Percentiles rank a stretch among this genome's conserved stretches.
phyloP scores from a whole-genome alignment of 345 rosid species.

The Turnera subulata region DNA sequence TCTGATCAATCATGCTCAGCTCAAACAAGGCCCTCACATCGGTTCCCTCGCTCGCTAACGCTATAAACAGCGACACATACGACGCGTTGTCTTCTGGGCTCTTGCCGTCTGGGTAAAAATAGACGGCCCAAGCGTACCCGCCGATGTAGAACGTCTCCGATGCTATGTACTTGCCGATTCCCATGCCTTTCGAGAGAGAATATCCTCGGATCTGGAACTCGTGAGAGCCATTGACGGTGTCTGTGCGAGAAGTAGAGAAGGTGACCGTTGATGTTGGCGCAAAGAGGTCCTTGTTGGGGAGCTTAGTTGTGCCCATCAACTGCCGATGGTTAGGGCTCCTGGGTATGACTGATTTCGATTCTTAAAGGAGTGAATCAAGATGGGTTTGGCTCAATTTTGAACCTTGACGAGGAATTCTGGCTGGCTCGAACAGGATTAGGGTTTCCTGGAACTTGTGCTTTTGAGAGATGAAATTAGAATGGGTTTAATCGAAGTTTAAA shows the following conservation, averaged over 20 bases:
- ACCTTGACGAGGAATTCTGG: background rate
- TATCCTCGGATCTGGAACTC: conserved; percentile 63
- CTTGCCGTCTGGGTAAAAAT: conserved; percentile 80
- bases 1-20: conserved; percentile 67
- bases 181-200: conserved; percentile 62
- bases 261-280: conserved; percentile 23
- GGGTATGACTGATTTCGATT: background rate
- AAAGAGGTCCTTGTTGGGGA: conserved; percentile 29
- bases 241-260: conserved; percentile 41
- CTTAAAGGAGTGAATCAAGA: conserved; percentile 6
- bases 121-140: conserved; percentile 69
- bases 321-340: conserved; percentile 8
- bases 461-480: background rate
- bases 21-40: conserved; percentile 74
- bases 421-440: conserved; percentile 10
- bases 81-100: conserved; percentile 62
- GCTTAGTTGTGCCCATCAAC: conserved; percentile 63
- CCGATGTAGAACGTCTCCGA: conserved; percentile 64
- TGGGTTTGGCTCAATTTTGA: conserved; percentile 1
- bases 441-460: background rate
- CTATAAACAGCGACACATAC: conserved; percentile 61
- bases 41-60: conserved; percentile 65
- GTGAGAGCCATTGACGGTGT: conserved; percentile 64
- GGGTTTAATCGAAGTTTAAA: too few relatives aligned
- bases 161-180: conserved; percentile 56